Base-by-base conservation (phyloP, 768 basidiomycete species). In the Boletus tylopilopsis region DNA sequence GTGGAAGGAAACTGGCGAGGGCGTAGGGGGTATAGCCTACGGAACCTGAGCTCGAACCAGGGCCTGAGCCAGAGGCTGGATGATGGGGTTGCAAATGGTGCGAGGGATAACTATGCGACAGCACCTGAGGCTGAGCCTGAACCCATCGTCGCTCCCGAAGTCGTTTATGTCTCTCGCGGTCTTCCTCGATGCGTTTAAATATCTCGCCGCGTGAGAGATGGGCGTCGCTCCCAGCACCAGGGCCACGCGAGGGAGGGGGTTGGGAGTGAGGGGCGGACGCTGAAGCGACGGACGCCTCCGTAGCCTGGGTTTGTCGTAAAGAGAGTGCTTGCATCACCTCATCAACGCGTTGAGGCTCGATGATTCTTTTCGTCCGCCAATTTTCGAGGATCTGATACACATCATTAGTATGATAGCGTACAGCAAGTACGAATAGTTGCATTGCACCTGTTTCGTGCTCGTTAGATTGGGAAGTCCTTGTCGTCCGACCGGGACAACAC, bases 401-500 rank as follows among this genome's bases (percentile, higher is more conserved):
- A 13, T 30, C 29, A 13, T 30, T 5, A 30, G 29, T 30, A 13
- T 13, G 29, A n/a, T n/a, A n/a, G n/a, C n/a, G n/a, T n/a, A n/a
- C n/a, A n/a, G n/a, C n/a, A n/a, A n/a, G n/a, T n/a, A n/a, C n/a
- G n/a, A n/a, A n/a, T n/a, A n/a, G n/a, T n/a, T n/a, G n/a, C n/a
- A n/a, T n/a, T n/a, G n/a, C n/a, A n/a, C 93, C 76, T 94, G 92
- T 63, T 84, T 89, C 3, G 91, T 85, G 64, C 89, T 92, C 61
- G 86, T 79, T 15, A 94, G 75, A 65, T 97, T 95, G 10, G 91
- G 82, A 21, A 94, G 74, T 0, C 94, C 94, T 56, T 90, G 85
- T 59, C 87, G 79, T n/a, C 86, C 89, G 49, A 85, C 79, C 4
- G 92, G 94, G 0, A 97, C 92, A n/a, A 94, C 90, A 30, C 76